phyloP scores from a whole-genome alignment of 306 rosid genomes.

The Adenanthera pavonina region DNA sequence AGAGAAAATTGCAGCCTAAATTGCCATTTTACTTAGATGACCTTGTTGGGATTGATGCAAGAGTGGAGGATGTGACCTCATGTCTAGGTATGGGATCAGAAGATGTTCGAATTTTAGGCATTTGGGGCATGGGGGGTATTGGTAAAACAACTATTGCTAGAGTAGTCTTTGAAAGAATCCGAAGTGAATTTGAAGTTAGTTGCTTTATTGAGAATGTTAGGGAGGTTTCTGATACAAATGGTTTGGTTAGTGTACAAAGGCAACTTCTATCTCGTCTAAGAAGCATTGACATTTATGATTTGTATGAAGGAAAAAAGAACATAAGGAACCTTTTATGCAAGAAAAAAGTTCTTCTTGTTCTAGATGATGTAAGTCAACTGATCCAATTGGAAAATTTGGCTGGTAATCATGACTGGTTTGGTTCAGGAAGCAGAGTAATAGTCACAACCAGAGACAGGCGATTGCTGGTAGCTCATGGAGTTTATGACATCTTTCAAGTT shows the following conservation, averaged over 20 bases:
- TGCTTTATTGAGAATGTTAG: background rate
- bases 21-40: too few species aligned
- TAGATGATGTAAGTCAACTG: constrained; percentile 29
- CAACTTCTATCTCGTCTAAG: background rate
- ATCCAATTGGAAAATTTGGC: constrained; percentile 4
- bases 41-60: too few species aligned
- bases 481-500: background rate
- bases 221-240: background rate
- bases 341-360: background rate
- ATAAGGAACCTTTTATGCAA: background rate
- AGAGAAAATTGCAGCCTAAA: too few species aligned
- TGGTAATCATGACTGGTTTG: background rate
- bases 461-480: background rate
- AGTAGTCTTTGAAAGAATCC: background rate
- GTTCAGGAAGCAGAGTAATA: constrained; percentile 22
- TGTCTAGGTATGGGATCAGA: background rate
- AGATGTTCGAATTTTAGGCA: background rate
- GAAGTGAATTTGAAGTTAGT: background rate
- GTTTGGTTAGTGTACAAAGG: background rate
- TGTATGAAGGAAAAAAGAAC: too few species aligned
- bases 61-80: background rate
- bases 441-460: constrained; percentile 18
- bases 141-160: background rate
- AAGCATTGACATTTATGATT: background rate
- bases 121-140: constrained; percentile 1